phyloP scores from a whole-genome alignment of 768 basidiomycete species.

The Mycena galopus region DNA sequence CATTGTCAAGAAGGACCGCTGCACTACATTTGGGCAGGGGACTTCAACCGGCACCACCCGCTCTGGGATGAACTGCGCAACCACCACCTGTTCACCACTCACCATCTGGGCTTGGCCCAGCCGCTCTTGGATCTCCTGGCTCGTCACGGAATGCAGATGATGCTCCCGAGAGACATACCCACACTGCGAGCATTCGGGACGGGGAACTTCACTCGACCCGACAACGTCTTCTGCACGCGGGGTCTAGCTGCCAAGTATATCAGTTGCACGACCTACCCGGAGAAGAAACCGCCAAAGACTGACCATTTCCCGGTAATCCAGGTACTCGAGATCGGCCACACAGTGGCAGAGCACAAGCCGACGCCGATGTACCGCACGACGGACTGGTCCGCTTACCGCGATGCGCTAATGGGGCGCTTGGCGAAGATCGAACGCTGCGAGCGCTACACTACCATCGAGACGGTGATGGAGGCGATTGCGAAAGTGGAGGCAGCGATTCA shows the following conservation, averaged over 20 bases:
- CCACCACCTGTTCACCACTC: slow-evolving; percentile 50
- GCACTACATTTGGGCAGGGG: slow-evolving; percentile 48
- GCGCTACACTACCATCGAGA: neutral
- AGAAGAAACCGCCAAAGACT: slow-evolving; percentile 30
- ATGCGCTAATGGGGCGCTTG: neutral
- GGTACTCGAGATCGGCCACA: slow-evolving; percentile 36
- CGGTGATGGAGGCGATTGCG: slow-evolving; percentile 26
- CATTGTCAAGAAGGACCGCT: neutral
- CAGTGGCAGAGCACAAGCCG: neutral
- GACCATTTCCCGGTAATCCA: slow-evolving; percentile 59
- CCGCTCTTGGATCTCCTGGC: slow-evolving; percentile 44
- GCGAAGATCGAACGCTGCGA: neutral
- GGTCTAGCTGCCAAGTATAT: slow-evolving; percentile 36
- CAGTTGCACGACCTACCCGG: slow-evolving; percentile 42
- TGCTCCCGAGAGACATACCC: slow-evolving; percentile 47
- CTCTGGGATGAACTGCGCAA: slow-evolving; percentile 52
- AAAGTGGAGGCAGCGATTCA: neutral
- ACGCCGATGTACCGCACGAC: slow-evolving; percentile 43
- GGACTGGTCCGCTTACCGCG: slow-evolving; percentile 46
- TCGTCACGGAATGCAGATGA: slow-evolving; percentile 47
- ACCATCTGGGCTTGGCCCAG: slow-evolving; percentile 38
- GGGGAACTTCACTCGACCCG: too few species aligned
- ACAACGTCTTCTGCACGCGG: slow-evolving; percentile 57
- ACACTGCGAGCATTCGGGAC: slow-evolving; percentile 42
- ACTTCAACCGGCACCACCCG: slow-evolving; percentile 58